Base-by-base conservation (phyloP, 495 filamentous ascomycete species). In the Lasiosphaeriaceae sp. region DNA sequence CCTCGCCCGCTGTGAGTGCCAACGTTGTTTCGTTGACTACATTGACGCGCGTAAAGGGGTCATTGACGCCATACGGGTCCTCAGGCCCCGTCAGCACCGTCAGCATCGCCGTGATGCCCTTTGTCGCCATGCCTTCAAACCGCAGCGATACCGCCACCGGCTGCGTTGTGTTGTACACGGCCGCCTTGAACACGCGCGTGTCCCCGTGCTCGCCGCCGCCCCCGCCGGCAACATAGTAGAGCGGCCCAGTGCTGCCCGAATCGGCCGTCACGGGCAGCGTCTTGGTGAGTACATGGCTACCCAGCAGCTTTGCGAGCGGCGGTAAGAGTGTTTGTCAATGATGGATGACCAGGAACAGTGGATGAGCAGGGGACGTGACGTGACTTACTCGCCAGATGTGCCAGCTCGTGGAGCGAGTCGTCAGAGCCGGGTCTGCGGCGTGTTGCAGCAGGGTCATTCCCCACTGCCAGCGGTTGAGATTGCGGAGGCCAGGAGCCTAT, bases 151-250 rank as follows among this genome's bases (percentile, higher is more conserved):
- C 73, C 0, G 79, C 69, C 21, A 79, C 69, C 3, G 70, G 62
- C 3, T 58, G 71, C 14, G 58, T 65, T 17, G 85, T 83, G 70
- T 90, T 89, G 70, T 89, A 90, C 0, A 86, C 80, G 29, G 84
- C 85, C 11, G 76, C 76, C 62, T 90, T 90, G 69, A 86, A 80
- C 50, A 76, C 66, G 41, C 77, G 69, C 17, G 70, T 68, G 16
- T 70, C 67, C 4, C 62, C 35, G 37, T 59, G 1, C 7, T 71
- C 56, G 50, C 69, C 66, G 31, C 37, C 61, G 14, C 69, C 66
- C 34, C 39, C 60, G 16, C 74, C 74, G 2, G 83, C 83, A 2
- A 83, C 84, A 66, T 80, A 87, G 68, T 82, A 89, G 0, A 82
- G 61, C 0, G 85, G 85, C 6, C 76, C 74, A 65, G 84, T 63